phyloP scores from a whole-genome alignment of 768 basidiomycete species.

The Zangia roseola region DNA sequence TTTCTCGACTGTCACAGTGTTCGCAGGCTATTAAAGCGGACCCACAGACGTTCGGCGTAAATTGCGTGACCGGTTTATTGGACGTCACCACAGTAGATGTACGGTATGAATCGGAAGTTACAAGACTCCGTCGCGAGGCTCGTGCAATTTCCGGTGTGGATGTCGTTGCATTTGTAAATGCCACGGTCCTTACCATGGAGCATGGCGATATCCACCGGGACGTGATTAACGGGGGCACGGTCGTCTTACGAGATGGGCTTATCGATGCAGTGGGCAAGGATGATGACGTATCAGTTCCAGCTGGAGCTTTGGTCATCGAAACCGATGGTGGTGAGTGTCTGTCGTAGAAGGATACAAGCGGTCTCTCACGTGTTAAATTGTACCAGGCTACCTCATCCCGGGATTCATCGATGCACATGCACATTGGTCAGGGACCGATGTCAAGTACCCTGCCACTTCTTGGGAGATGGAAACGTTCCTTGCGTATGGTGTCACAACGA shows the following conservation, averaged over 20 bases:
- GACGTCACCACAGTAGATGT: constrained; percentile 58
- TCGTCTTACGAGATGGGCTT: constrained; percentile 56
- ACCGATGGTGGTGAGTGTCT: constrained; percentile 54
- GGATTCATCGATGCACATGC: constrained; percentile 79
- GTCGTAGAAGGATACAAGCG: neutral
- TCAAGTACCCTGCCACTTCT: constrained; percentile 57
- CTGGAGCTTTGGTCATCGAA: constrained; percentile 49
- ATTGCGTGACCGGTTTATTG: constrained; percentile 57
- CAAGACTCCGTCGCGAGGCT: constrained; percentile 56
- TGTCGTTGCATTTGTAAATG: constrained; percentile 61
- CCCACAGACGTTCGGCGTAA: constrained; percentile 54
- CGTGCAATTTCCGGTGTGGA: constrained; percentile 28
- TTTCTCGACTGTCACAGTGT: constrained; percentile 52
- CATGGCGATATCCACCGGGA: constrained; percentile 49
- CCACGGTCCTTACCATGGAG: constrained; percentile 70
- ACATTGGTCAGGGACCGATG: constrained; percentile 61
- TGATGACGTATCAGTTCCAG: constrained; percentile 33
- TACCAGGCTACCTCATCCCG: constrained; percentile 59
- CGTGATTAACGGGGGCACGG: constrained; percentile 49
- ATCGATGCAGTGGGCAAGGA: constrained; percentile 49
- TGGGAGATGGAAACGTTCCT: constrained; percentile 79
- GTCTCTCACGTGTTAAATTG: constrained; percentile 3
- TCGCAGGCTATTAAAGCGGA: constrained; percentile 49
- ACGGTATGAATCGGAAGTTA: constrained; percentile 59
- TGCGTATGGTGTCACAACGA: constrained; percentile 71